Percentiles rank a stretch among this genome's conserved stretches.
These are phyloP conservation scores for Aspergillus aculeatus DNA, from an alignment of 2,329 filamentous ascomycete species.

Conservation along the genomic window DNA sequence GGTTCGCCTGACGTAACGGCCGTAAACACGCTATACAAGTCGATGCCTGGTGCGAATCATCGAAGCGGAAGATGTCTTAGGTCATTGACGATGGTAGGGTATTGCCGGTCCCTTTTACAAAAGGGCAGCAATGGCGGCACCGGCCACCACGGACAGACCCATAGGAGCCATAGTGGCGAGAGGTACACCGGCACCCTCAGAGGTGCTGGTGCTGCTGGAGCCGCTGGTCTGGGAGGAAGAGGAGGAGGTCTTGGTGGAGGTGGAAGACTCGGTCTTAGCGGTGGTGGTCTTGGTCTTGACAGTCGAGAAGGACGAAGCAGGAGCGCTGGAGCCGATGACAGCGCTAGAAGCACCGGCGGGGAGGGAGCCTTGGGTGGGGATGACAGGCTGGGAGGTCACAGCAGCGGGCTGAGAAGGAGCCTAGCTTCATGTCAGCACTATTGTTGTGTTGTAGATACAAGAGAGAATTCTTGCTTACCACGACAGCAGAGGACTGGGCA, in stretches of 20 bases:
- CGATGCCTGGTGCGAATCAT: neutral
- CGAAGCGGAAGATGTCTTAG: neutral
- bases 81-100: neutral
- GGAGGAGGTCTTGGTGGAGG: constrained; percentile 25
- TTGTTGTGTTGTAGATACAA: neutral
- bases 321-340: constrained; percentile 24
- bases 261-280: constrained; percentile 16
- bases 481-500: constrained; percentile 33
- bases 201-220: constrained; percentile 18
- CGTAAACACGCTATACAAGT: neutral
- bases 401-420: constrained; percentile 37
- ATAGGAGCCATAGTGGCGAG: constrained; percentile 39
- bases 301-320: constrained; percentile 26
- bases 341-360: constrained; percentile 9
- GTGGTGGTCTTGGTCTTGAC: constrained; percentile 17
- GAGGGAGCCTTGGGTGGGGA: constrained; percentile 24
- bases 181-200: constrained; percentile 33
- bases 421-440: constrained; percentile 2
- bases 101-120: constrained; percentile 31
- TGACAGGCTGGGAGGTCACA: constrained; percentile 36
- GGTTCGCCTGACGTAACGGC: neutral
- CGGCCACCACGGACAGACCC: constrained; percentile 41
- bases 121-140: constrained; percentile 44
- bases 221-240: constrained; percentile 18
- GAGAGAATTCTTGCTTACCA: constrained; percentile 19